phyloP scores from a whole-genome alignment of 2,329 filamentous ascomycete genomes.

The Didymosphaeria variabile region DNA sequence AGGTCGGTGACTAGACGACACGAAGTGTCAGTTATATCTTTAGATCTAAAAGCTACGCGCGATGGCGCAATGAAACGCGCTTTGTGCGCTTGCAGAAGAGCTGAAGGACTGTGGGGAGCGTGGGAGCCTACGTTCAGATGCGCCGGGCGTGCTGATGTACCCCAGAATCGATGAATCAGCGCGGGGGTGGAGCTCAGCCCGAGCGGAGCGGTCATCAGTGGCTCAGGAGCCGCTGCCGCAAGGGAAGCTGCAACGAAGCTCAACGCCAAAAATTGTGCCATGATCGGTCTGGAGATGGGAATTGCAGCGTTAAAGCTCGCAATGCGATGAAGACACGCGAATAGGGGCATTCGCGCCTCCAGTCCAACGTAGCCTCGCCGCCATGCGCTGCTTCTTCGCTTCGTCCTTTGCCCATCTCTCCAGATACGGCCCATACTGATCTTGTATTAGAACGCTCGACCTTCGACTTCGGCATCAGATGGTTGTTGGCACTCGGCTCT shows the following conservation, averaged over 20 bases:
- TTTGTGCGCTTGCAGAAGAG: not conserved
- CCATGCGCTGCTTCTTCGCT: conserved; percentile 1
- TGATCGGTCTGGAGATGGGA: not conserved
- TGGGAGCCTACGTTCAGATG: conserved; percentile 28
- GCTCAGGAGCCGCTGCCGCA: conserved; percentile 25
- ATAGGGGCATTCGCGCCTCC: not conserved
- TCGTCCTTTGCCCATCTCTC: not conserved
- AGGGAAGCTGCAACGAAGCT: conserved; percentile 4
- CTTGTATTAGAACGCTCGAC: not conserved
- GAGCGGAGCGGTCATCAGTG: conserved; percentile 32
- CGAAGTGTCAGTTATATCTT: not conserved
- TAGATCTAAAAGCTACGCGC: not conserved
- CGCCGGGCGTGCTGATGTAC: conserved; percentile 28
- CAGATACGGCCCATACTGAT: not conserved
- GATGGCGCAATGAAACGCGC: not conserved
- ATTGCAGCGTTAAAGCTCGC: not conserved
- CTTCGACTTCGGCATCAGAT: not conserved
- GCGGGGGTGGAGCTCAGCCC: conserved; percentile 27
- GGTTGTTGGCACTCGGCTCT: not conserved
- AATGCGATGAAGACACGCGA: not conserved
- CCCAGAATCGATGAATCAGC: conserved; percentile 32
- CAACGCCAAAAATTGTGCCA: not conserved
- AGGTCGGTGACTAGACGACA: conserved; percentile 26
- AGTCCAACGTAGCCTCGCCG: not conserved
- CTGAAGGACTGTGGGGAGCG: conserved; percentile 11